Percentiles rank a stretch among this genome's conserved stretches.
These are phyloP conservation scores for Euphorbia peplus DNA, from an alignment of 345 rosid genomes.

Conservation along the genomic window DNA sequence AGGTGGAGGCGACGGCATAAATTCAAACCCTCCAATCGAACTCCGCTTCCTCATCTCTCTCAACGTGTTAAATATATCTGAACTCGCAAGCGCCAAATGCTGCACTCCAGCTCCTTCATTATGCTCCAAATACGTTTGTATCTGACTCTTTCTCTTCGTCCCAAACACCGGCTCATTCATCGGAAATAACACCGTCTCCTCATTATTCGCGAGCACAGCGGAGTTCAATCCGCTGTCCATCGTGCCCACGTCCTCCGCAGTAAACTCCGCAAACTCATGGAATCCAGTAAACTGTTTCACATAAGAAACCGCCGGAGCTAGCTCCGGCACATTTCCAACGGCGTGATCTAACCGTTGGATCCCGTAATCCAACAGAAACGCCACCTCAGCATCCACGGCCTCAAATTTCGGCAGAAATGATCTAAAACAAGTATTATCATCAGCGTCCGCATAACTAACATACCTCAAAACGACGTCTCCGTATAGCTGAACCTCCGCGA, in stretches of 20 bases:
- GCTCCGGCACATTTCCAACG: conserved; percentile 84
- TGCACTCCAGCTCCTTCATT: conserved; percentile 90
- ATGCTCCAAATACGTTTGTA: conserved; percentile 86
- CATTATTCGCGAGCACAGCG: conserved; percentile 67
- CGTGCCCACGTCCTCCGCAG: conserved; percentile 92
- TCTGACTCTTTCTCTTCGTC: conserved; percentile 91
- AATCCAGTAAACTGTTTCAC: conserved; percentile 74
- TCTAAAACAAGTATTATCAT: conserved; percentile 12
- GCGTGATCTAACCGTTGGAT: conserved; percentile 78
- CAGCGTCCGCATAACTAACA: conserved; percentile 35
- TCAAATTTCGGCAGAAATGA: conserved; percentile 68
- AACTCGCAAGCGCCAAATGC: conserved; percentile 71
- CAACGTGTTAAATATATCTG: conserved; percentile 69
- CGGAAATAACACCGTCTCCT: conserved; percentile 72
- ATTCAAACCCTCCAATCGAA: conserved; percentile 81
- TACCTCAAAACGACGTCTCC: conserved; percentile 89
- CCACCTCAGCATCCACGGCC: conserved; percentile 38
- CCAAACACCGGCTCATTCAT: conserved; percentile 91
- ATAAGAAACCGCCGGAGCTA: conserved; percentile 58
- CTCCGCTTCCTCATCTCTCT: conserved; percentile 85
- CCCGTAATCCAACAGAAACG: conserved; percentile 72
- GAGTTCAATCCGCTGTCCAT: conserved; percentile 86
- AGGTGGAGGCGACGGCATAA: conserved; percentile 94
- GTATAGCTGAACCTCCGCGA: conserved; percentile 75
- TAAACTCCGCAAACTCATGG: conserved; percentile 90